Conservation (phyloP, 495 filamentous ascomycete genomes). For the Lasiosphaeria miniovina region DNA sequence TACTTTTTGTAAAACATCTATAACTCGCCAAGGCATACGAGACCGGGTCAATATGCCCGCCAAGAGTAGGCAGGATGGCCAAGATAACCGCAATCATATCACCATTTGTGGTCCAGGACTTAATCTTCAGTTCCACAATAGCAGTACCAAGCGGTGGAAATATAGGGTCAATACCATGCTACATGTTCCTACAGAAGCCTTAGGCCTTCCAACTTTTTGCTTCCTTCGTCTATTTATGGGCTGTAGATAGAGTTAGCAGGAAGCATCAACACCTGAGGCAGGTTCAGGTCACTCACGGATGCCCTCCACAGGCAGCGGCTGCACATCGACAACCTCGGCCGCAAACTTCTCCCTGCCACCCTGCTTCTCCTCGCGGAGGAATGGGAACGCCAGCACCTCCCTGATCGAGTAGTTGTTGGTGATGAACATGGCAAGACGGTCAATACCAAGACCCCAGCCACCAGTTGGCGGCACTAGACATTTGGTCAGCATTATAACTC, state of each 20-base stretch:
- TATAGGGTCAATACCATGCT: no score
- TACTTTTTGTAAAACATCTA: no score
- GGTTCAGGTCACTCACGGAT: slow-evolving; percentile 52
- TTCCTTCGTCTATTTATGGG: slow-evolving; percentile 25
- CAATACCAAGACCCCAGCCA: slow-evolving; percentile 97
- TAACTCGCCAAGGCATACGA: no score
- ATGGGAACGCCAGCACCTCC: slow-evolving; percentile 90
- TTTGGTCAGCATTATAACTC: not conserved
- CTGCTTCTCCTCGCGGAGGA: slow-evolving; percentile 48
- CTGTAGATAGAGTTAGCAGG: slow-evolving; percentile 17
- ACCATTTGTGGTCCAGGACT: no score
- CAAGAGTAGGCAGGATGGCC: no score
- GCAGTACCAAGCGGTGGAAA: no score
- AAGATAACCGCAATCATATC: no score
- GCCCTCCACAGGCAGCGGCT: slow-evolving; percentile 64
- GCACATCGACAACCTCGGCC: slow-evolving; percentile 62
- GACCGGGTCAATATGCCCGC: no score
- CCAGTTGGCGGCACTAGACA: slow-evolving; percentile 80
- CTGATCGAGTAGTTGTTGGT: slow-evolving; percentile 93
- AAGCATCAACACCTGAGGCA: not conserved
- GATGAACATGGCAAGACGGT: slow-evolving; percentile 95
- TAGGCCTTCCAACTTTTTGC: not conserved
- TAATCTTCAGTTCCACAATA: no score
- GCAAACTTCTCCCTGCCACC: slow-evolving; percentile 50
- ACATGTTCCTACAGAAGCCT: not conserved